Evolutionary conservation across 192 early-diverging fungal genomes (phyloP), one percentile per base, ranked within the genome.

Genomic region (Coemansia sp.): DNA sequence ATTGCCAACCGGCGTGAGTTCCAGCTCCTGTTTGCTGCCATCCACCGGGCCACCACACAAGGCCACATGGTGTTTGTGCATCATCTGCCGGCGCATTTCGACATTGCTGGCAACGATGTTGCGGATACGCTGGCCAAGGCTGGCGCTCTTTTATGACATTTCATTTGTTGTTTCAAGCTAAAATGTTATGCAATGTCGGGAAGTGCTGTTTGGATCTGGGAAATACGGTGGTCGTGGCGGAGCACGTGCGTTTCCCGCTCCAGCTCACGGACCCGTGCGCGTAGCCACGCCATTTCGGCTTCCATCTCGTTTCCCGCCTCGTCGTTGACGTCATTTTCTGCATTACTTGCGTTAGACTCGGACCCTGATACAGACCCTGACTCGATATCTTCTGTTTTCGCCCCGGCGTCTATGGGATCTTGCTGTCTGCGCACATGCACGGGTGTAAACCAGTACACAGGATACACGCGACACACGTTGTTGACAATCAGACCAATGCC

Each of bases 101-200:
- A 68, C 1, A 74, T 80, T 31, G 31, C 57, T 7, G 77, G 77
- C 25, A 80, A 80, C 62, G 77, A 74, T 31, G 53, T 74, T 23
- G 77, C 77, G 1, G 77, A 80, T 29, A 68, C 69, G 57, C 38
- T 80, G 61, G 77, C 77, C 43, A 80, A 80, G 25, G 77, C 77
- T 23, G 77, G 77, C 9, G 77, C 77, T 0, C 52, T 80, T 16
- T 25, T 80, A 4, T 65, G 64, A 43, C 31, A 35, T 29, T 29
- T 21, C 21, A 29, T 35, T 35, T 35, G 31, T 35, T 35, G 9
- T 35, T 35, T 35, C 27, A 35, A 7, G 31, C 31, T 35, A 35
- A 35, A 47, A 6, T 55, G 25, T 3, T 43, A 45, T 6, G 41
- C 38, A 11, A 41, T 29, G 11, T 65, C 29, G 16, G 54, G 54